These are phyloP conservation scores for Zopfochytrium polystomum DNA, from an alignment of 371 early-diverging fungal species.

Conservation along the genomic window DNA sequence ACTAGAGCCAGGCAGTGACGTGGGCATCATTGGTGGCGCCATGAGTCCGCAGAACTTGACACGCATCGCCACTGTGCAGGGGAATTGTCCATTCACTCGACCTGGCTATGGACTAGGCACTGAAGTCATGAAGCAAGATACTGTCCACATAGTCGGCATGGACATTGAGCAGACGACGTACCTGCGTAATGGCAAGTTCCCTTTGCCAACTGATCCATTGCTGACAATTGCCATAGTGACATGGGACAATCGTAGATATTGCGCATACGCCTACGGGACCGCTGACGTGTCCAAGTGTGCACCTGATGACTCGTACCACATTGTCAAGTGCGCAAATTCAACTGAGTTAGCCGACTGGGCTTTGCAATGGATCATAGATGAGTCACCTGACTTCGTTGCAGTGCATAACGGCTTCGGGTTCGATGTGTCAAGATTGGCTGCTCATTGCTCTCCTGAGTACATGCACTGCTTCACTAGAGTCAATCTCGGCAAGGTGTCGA, in stretches of 20 bases:
- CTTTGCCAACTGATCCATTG: not conserved
- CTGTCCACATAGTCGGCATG: not conserved
- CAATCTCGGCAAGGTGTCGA: not conserved
- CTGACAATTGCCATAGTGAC: not conserved
- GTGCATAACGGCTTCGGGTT: too few species aligned
- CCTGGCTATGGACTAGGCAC: not conserved
- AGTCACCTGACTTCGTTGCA: too few species aligned
- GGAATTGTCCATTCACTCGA: too few species aligned
- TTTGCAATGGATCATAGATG: too few species aligned
- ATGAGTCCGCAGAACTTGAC: too few species aligned
- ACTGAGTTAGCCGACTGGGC: too few species aligned
- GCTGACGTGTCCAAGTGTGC: too few species aligned
- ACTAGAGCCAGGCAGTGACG: too few species aligned
- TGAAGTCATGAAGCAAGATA: not conserved
- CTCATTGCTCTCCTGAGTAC: not conserved
- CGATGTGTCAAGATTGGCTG: not conserved
- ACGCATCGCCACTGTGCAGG: too few species aligned
- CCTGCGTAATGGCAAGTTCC: conserved; percentile 1
- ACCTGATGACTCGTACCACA: too few species aligned
- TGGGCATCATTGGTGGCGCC: too few species aligned
- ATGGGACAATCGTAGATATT: conserved; percentile 1
- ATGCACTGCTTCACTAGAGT: not conserved
- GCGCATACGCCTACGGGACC: not conserved
- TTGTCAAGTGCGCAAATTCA: too few species aligned
- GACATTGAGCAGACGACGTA: conserved; percentile 1